phyloP scores from a whole-genome alignment of 1,284 basidiomycete species.

The Volvariella volvacea region DNA sequence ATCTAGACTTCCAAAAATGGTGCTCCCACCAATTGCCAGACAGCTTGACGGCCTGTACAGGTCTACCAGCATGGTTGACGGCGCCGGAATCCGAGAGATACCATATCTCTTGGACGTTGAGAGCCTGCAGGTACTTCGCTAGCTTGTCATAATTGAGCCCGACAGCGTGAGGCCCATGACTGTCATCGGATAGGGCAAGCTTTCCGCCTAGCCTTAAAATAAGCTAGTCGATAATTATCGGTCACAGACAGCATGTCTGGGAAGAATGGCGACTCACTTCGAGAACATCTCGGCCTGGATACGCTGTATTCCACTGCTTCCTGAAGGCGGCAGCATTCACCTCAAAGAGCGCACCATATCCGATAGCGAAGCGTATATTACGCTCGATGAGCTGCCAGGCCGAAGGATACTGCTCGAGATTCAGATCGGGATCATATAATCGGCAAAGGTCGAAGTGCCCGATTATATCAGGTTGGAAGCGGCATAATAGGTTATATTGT shows the following conservation, averaged over 20 bases:
- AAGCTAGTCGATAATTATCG: slow-evolving; percentile 37
- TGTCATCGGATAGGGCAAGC: slow-evolving; percentile 91
- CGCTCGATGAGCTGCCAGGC: slow-evolving; percentile 67
- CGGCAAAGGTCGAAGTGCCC: slow-evolving; percentile 92
- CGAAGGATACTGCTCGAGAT: slow-evolving; percentile 44
- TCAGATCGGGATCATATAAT: slow-evolving; percentile 63
- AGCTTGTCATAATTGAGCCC: slow-evolving; percentile 79
- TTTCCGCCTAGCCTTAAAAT: slow-evolving; percentile 65
- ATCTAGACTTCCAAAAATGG: slow-evolving; percentile 37
- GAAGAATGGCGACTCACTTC: slow-evolving; percentile 40
- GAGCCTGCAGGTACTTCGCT: slow-evolving; percentile 58
- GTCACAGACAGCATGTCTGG: neutral
- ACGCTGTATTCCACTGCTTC: slow-evolving; percentile 85
- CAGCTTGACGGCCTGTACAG: slow-evolving; percentile 35
- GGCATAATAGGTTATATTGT: slow-evolving; percentile 64
- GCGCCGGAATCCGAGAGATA: slow-evolving; percentile 36
- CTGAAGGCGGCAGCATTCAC: slow-evolving; percentile 89
- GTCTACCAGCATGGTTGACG: slow-evolving; percentile 38
- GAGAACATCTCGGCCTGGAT: slow-evolving; percentile 77
- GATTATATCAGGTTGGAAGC: slow-evolving; percentile 82
- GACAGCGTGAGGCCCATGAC: slow-evolving; percentile 85
- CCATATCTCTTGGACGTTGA: slow-evolving; percentile 70
- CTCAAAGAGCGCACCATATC: slow-evolving; percentile 92
- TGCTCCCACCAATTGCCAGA: slow-evolving; percentile 51
- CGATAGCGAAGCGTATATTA: slow-evolving; percentile 71